Percentiles rank a stretch among this genome's conserved stretches.
These are phyloP conservation scores for Penicillium oxalicum DNA, from an alignment of 2,329 filamentous ascomycete species.

Conservation along the genomic window DNA sequence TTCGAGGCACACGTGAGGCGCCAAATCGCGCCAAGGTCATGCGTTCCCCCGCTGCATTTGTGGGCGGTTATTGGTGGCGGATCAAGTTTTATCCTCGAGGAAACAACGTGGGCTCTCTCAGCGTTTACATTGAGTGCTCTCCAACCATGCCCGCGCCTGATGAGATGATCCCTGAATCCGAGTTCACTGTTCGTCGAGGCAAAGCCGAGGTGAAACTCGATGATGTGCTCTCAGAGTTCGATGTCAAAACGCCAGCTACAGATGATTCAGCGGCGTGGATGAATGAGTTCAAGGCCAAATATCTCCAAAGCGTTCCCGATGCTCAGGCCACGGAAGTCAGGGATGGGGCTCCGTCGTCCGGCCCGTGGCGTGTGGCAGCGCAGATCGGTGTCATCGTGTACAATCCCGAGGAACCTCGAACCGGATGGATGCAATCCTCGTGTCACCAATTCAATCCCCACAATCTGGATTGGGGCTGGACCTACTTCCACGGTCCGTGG, in stretches of 20 bases:
- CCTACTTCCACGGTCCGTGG: conserved; percentile 55
- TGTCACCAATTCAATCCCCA: conserved; percentile 55
- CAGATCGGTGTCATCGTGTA: conserved; percentile 58
- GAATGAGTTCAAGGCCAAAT: conserved; percentile 22
- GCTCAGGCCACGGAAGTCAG: background rate
- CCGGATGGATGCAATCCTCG: conserved; percentile 51
- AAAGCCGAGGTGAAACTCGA: conserved; percentile 32
- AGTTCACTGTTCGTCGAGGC: conserved; percentile 39
- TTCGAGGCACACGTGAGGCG: conserved; percentile 55
- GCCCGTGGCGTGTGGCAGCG: conserved; percentile 48
- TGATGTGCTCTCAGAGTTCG: conserved; percentile 24
- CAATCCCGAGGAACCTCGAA: conserved; percentile 57
- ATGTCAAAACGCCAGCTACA: conserved; percentile 27
- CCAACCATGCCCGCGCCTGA: conserved; percentile 40
- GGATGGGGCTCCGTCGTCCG: conserved; percentile 8
- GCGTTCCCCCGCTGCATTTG: conserved; percentile 50
- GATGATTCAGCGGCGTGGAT: conserved; percentile 26
- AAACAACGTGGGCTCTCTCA: conserved; percentile 53
- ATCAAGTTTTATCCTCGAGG: conserved; percentile 61
- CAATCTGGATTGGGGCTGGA: conserved; percentile 59
- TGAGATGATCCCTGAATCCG: conserved; percentile 32
- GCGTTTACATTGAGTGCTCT: conserved; percentile 58
- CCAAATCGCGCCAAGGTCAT: conserved; percentile 55
- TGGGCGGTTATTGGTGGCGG: conserved; percentile 59
- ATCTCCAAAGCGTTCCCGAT: conserved; percentile 19